Base-by-base conservation (phyloP, 768 basidiomycete species). In the Lactarius tabidus region DNA sequence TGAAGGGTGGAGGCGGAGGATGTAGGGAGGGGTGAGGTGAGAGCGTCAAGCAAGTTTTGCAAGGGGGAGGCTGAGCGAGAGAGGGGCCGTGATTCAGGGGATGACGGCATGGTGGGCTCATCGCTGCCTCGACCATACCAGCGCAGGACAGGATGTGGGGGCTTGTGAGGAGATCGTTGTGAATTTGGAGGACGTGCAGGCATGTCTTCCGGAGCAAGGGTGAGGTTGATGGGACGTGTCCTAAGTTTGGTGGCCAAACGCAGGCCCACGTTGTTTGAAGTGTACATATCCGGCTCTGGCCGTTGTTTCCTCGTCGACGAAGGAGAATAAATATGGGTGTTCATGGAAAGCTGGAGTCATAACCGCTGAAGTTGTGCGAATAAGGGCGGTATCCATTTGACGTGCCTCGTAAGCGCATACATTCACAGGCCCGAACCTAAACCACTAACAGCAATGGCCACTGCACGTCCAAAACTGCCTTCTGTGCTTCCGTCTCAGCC, bases 71-170 rank as follows among this genome's bases (percentile, higher is more conserved):
- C 56, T 1, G 69, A 60, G 33, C 53, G 60, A 10, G 70, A 66
- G 23, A 18, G 51, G 38, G 57, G 41, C 3, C 8, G 57, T 28
- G 59, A 55, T 20, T 20, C 63, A 59, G 29, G 64, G 18, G 39
- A 31, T 85, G 78, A 31, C 86, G 78, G 2, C 85, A 84, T 1
- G 82, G 52, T 41, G 15, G 12, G 33, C n/a, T 28, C 72, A 71
- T 62, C 64, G 73, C 66, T 75, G 72, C 62, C 77, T 62, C 75
- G 75, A 29, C 73, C 70, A 64, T 80, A 74, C 82, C 84, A 85
- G 61, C 80, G 80, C 28, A 84, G 74, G 60, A 83, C 74, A 12
- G 76, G 77, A 36, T 68, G 55, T 7, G 69, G 60, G 23, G 69
- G 45, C 39, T 64, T 65, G 6, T 62, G 57, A 28, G 56, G 71